phyloP scores from a whole-genome alignment of 768 basidiomycete genomes.

The Macrolepiota albuminosa region DNA sequence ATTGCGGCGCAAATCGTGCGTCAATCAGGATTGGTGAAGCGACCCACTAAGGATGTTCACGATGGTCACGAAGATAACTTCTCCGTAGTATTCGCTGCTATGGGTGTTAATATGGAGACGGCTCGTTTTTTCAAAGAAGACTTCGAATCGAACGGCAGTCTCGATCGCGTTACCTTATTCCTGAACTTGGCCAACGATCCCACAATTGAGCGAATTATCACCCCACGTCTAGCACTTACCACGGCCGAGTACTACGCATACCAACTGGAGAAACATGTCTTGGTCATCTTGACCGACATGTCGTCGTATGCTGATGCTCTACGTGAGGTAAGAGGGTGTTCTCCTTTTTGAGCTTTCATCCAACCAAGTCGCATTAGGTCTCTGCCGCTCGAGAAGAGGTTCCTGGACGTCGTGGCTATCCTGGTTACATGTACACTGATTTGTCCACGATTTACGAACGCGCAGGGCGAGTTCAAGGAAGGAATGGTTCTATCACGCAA shows the following conservation, averaged over 20 bases:
- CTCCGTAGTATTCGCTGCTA: conserved; percentile 98
- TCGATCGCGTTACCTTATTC: conserved; percentile 97
- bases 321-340: conserved; percentile 62
- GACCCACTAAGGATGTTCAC: conserved; percentile 95
- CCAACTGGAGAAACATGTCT: conserved; percentile 98
- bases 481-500: conserved; percentile 99
- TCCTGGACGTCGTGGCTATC: conserved; percentile 98
- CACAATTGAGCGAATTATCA: conserved; percentile 99
- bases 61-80: conserved; percentile 99
- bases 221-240: conserved; percentile 94
- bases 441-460: conserved; percentile 99
- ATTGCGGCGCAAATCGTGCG: conserved; percentile 99
- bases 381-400: conserved; percentile 99
- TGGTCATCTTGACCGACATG: conserved; percentile 99
- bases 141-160: conserved; percentile 97
- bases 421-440: conserved; percentile 98
- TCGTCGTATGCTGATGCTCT: conserved; percentile 95
- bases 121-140: conserved; percentile 99
- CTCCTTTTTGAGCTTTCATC: conserved; percentile 2
- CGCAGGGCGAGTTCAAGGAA: conserved; percentile 94
- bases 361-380: conserved; percentile 45
- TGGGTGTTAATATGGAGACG: conserved; percentile 99
- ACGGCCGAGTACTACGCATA: conserved; percentile 99
- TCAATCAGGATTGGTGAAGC: conserved; percentile 95
- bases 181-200: conserved; percentile 98